Evolutionary conservation across 108 stramenopile species (phyloP).

Genomic region (Cylindrotheca closterium): DNA sequence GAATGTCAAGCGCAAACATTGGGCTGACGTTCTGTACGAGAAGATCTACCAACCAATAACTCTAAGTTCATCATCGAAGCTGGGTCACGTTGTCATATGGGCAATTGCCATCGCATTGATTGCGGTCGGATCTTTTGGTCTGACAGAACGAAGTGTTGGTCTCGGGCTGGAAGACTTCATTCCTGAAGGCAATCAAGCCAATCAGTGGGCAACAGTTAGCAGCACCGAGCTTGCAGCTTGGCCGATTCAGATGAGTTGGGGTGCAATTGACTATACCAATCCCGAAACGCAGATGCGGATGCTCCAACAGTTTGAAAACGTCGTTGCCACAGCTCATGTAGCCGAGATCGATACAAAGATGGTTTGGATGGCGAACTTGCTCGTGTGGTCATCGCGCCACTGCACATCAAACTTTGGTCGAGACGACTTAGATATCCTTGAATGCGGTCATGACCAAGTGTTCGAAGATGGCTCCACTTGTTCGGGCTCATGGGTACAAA

Average conservation of each 20-base stretch:
- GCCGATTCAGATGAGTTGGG: constrained; percentile 45
- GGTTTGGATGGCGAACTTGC: constrained; percentile 48
- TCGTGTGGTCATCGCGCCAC: constrained; percentile 35
- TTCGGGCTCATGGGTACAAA: constrained; percentile 31
- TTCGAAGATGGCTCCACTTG: constrained; percentile 26
- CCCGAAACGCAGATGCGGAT: constrained; percentile 37
- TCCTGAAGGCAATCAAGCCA: constrained; percentile 31
- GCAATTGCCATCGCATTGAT: constrained; percentile 22
- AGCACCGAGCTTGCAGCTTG: constrained; percentile 40
- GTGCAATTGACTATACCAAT: constrained; percentile 35
- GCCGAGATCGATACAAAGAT: constrained; percentile 35
- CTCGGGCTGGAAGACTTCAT: constrained; percentile 56
- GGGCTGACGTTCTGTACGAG: constrained; percentile 27
- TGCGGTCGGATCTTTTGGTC: constrained; percentile 32
- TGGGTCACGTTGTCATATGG: constrained; percentile 23
- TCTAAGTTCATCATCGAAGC: constrained; percentile 2
- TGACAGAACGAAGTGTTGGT: constrained; percentile 33
- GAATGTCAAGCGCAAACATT: constrained; percentile 7
- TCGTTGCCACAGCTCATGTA: constrained; percentile 29
- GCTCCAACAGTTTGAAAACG: constrained; percentile 54
- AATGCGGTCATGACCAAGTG: constrained; percentile 38
- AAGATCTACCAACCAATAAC: constrained; percentile 36
- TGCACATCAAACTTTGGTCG: constrained; percentile 42
- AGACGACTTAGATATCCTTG: constrained; percentile 16
- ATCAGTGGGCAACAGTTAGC: constrained; percentile 32